A percentile compares a stretch with the other conserved stretches of the same genome.
Evolutionary conservation across 352 stramenopile species (phyloP).

Genomic region (Saprolegnia parasitica): DNA sequence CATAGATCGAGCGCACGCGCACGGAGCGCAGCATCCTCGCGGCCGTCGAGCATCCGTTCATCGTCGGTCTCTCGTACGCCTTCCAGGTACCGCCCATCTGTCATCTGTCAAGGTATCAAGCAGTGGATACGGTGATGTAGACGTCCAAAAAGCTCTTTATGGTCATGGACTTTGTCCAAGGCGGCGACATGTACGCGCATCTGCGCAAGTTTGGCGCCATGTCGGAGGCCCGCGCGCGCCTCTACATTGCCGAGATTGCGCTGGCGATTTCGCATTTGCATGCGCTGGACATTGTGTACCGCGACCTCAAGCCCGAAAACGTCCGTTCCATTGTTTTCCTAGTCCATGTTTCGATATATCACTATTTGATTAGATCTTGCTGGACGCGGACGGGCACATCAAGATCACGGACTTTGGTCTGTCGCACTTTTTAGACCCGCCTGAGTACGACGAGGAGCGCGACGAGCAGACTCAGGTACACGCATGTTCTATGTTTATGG

Average conservation of each 20-base stretch:
- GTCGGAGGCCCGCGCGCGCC: constrained; percentile 80
- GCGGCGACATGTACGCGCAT: constrained; percentile 97
- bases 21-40: constrained; percentile 85
- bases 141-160: constrained; percentile 86
- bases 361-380: constrained; percentile 42
- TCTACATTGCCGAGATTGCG: constrained; percentile 97
- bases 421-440: constrained; percentile 71
- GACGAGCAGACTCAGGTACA: too few species aligned
- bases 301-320: too few species aligned
- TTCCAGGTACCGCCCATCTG: constrained; percentile 92
- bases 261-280: constrained; percentile 94
- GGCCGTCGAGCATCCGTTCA: constrained; percentile 96
- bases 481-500: too few species aligned
- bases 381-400: constrained; percentile 89
- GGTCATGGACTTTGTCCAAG: constrained; percentile 86
- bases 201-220: constrained; percentile 86
- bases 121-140: constrained; percentile 41
- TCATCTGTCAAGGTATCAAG: background rate
- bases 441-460: constrained; percentile 63
- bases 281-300: constrained; percentile 92
- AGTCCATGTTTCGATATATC: background rate
- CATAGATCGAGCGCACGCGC: constrained; percentile 16
- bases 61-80: constrained; percentile 95
- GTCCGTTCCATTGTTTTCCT: constrained; percentile 54
- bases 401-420: constrained; percentile 96